Base-by-base conservation (phyloP, 2,329 filamentous ascomycete species). In the Lizonia empirigonia region DNA sequence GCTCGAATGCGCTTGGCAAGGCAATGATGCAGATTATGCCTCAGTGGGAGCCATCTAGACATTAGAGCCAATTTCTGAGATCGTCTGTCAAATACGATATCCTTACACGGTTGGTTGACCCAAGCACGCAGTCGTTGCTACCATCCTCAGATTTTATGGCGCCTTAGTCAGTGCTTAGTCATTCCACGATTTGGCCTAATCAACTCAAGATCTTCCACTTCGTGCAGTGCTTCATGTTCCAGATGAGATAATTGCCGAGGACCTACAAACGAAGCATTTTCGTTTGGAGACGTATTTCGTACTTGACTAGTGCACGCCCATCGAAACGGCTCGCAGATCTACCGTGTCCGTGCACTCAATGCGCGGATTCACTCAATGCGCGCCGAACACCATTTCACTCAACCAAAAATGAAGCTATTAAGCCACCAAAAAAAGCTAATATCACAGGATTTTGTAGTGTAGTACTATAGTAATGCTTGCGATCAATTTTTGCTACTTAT, bases 81-180 rank as follows among this genome's bases (percentile, higher is more conserved):
- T 29, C 36, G 2, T 47, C 29, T 38, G 34, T 46, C 15, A 26
- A 15, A 32, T n/a, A 16, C 33, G 9, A 20, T 46, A 27, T 38
- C 20, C 20, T 2, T 20, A 27, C n/a, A 6, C 19, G n/a, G 1
- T 8, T 19, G 2, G 15, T 6, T 24, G 16, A 20, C 8, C 16
- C n/a, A 16, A 18, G 32, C 7, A 10, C 4, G 15, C 3, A 4
- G n/a, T 12, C 10, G 24, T 26, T 26, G 10, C 24, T 10, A 10
- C 6, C 5, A 4, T 20, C 32, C 10, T 9, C 18, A 6, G 2
- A 26, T 6, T 13, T 13, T 10, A 5, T n/a, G 7, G 7, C 13
- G n/a, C 7, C 34, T 33, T 33, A 16, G 34, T 44, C 39, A 44
- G 7, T 8, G 26, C 23, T 37, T 32, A 37, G 32, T 41, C 45